Evolutionary conservation across 345 rosid genomes (phyloP), one percentile per base, ranked within the genome.

Genomic region (Hibiscus syriacus): DNA sequence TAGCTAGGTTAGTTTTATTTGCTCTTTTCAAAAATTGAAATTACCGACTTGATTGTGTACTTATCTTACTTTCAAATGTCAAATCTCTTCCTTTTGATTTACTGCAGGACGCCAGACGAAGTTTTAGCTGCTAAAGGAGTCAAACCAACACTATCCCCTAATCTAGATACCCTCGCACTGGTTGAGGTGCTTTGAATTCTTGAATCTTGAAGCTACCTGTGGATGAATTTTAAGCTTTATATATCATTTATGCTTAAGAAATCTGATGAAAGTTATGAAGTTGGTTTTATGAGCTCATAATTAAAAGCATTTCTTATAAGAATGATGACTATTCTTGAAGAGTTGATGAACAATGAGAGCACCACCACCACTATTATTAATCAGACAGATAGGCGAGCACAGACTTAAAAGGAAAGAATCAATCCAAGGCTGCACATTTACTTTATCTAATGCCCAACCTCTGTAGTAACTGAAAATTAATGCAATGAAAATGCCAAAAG

Each of bases 71-170:
- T 54, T 67, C 12, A 23, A n/a, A 32, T 27, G 3, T 32, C n/a
- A 55, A 45, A 32, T 13, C 64, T 20, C 30, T 55, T 63, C 22
- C 34, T 67, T 34, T 34, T 50, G 29, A 46, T 3, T 54, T 19
- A 49, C 49, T 55, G 70, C 55, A 92, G 96, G 83, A 88, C 96
- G n/a, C 96, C 98, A 4, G 92, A 90, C 14, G 98, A 92, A 82
- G 97, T 92, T 79, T 70, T 92, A 74, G 97, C 97, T 59, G 96
- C 98, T 69, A 90, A 84, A 88, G 98, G 98, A 60, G 97, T 92
- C 73, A 90, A 92, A 75, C 98, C 97, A 66, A 84, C 93, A 12
- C 78, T 92, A 69, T 92, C 98, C 71, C 94, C 98, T 58, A 92
- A 92, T 83, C 82, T 92, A 38, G 83, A 90, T 70, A 90, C 97